Conservation (phyloP, 2,329 filamentous ascomycete species). For the Orbilia javanica region DNA sequence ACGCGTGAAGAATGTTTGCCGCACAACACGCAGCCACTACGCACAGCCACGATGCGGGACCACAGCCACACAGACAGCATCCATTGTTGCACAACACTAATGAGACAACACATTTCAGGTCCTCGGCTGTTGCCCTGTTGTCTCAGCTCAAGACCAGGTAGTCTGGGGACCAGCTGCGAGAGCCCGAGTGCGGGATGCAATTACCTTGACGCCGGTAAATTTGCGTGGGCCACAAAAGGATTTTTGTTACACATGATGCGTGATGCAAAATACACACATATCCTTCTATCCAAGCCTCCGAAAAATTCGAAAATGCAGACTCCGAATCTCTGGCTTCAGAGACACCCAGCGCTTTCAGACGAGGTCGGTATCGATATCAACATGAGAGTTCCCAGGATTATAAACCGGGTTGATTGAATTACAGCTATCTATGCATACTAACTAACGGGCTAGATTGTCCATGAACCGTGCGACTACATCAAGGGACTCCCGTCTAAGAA, state of each 20-base stretch:
- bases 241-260: too few relatives aligned
- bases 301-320: not conserved
- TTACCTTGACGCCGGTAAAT: too few relatives aligned
- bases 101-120: not conserved
- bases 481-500: constrained; percentile 16
- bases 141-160: too few relatives aligned
- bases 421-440: too few relatives aligned
- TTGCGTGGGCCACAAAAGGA: not conserved
- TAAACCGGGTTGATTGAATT: not conserved
- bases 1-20: constrained; percentile 45
- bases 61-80: not conserved
- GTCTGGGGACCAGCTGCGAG: too few relatives aligned
- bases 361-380: not conserved
- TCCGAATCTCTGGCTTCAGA: not conserved
- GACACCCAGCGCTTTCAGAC: not conserved
- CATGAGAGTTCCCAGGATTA: not conserved
- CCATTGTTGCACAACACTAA: not conserved
- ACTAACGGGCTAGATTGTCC: constrained; percentile 9
- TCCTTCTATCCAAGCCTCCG: not conserved
- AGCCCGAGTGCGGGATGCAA: too few relatives aligned
- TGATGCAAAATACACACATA: too few relatives aligned
- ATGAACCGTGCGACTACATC: constrained; percentile 31
- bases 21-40: constrained; percentile 26
- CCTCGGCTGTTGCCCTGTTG: too few relatives aligned
- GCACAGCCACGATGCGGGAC: not conserved